Base-by-base conservation (phyloP, 805 yeast genomes). In the Yamadazyma paraphyllophila region DNA sequence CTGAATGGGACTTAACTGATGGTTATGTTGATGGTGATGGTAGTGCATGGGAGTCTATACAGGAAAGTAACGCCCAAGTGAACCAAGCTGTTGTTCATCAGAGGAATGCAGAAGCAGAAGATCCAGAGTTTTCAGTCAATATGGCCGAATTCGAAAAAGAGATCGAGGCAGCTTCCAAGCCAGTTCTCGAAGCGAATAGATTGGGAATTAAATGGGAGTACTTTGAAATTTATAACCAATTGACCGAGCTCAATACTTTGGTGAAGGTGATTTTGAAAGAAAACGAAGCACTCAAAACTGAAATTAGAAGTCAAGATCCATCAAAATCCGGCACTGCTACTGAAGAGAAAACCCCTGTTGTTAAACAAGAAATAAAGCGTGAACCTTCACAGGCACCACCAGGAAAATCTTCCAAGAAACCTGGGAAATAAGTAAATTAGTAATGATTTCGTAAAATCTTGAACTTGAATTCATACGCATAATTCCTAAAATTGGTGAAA, bases 1-100 rank as follows among this genome's bases (percentile, higher is more conserved):
- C 83, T 7, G 91, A 84, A 56, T 88, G 96, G 96, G 88, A 85
- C 52, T 70, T 88, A 53, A 77, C 84, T 7, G 96, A 88, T 63
- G 96, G 96, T 0, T 88, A 61, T 51, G 62, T 63, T 25, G 66
- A 54, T n/a, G 72, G 66, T 26, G 58, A 56, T n/a, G 51, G 51
- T 7, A 45, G 47, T 27, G 62, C 69, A 16, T 61, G 67, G 67
- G 74, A 67, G 34, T 70, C 68, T 2, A 63, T 71, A 41, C 62
- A 68, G 45, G 68, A 64, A 45, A 54, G 71, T 17, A 57, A 68
- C 49, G 68, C 68, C 30, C 78, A 72, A 39, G 60, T 70, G 15
- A 53, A 55, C 24, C 60, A 62, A 39, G 66, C 63, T 8, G 50
- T 82, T 25, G 62, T 71, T 43, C 62, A 66, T 8, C 94, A 86